phyloP scores from a whole-genome alignment of 1,284 basidiomycete species.

The Leccinum brunneo-olivaceum region DNA sequence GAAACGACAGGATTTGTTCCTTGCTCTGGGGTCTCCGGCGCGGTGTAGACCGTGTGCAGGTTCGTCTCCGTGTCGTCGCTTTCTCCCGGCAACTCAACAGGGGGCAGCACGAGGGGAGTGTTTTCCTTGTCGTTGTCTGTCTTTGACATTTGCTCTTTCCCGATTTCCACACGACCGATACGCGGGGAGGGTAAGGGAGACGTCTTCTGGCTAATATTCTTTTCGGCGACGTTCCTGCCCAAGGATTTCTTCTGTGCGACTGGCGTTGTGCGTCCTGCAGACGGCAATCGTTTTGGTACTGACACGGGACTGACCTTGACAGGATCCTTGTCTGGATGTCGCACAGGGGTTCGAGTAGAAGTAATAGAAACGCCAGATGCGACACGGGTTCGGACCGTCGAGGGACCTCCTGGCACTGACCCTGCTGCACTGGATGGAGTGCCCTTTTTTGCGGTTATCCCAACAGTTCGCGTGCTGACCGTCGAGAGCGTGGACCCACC shows the following conservation, averaged over 20 bases:
- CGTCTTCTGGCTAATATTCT: constrained; percentile 14
- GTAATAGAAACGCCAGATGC: constrained; percentile 26
- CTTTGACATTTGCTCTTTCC: constrained; percentile 15
- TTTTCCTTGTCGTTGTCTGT: constrained; percentile 18
- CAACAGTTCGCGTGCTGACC: constrained; percentile 32
- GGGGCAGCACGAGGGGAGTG: constrained; percentile 5
- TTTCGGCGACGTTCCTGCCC: constrained; percentile 15
- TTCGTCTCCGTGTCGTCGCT: constrained; percentile 22
- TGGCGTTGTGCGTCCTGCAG: constrained; percentile 24
- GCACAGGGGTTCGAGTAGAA: constrained; percentile 22
- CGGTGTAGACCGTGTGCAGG: constrained; percentile 19
- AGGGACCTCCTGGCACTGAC: constrained; percentile 10
- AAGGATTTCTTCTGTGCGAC: constrained; percentile 17
- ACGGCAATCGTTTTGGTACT: constrained; percentile 17
- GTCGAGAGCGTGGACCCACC: constrained; percentile 37
- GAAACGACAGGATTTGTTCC: constrained; percentile 5
- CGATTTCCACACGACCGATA: constrained; percentile 14
- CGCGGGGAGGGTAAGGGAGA: constrained; percentile 18
- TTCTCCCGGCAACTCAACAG: constrained; percentile 5
- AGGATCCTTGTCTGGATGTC: constrained; percentile 21
- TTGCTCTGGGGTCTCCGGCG: constrained; percentile 11
- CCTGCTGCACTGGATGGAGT: neutral
- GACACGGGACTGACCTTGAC: constrained; percentile 21
- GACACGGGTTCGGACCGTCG: constrained; percentile 16
- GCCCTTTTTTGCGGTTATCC: constrained; percentile 22